Conservation (phyloP, 257 asterid species). For the Solanum tarijense region DNA sequence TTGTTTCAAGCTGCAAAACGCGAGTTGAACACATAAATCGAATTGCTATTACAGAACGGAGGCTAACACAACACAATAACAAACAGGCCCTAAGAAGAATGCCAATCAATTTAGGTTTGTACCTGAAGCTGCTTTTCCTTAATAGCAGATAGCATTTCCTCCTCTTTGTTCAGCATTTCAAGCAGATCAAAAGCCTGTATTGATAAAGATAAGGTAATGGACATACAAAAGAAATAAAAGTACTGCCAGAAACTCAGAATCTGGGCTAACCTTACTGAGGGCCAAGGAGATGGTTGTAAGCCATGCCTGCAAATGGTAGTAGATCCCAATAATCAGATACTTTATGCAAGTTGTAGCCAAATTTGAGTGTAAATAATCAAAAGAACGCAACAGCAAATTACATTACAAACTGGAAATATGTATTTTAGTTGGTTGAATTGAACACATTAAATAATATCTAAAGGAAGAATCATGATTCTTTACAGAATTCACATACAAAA, state of each 20-base stretch:
- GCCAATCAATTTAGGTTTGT: not conserved
- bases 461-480: not conserved
- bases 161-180: slow-evolving; percentile 68
- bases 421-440: not conserved
- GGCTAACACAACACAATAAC: not conserved
- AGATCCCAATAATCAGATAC: not conserved
- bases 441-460: not conserved
- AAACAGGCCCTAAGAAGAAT: not conserved
- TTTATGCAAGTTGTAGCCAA: not conserved
- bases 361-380: not conserved
- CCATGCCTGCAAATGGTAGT: slow-evolving; percentile 44
- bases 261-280: slow-evolving; percentile 48
- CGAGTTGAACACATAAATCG: not conserved
- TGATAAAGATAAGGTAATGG: slow-evolving; percentile 1
- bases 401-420: not conserved
- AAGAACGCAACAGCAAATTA: not conserved
- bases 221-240: not conserved
- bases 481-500: not conserved
- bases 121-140: slow-evolving; percentile 54
- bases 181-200: slow-evolving; percentile 56
- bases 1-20: not conserved
- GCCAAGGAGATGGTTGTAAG: slow-evolving; percentile 50
- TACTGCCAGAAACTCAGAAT: not conserved
- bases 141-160: slow-evolving; percentile 51
- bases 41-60: not conserved